Evolutionary conservation across 192 early-diverging fungal species (phyloP).

Genomic region (Podila horticola): DNA sequence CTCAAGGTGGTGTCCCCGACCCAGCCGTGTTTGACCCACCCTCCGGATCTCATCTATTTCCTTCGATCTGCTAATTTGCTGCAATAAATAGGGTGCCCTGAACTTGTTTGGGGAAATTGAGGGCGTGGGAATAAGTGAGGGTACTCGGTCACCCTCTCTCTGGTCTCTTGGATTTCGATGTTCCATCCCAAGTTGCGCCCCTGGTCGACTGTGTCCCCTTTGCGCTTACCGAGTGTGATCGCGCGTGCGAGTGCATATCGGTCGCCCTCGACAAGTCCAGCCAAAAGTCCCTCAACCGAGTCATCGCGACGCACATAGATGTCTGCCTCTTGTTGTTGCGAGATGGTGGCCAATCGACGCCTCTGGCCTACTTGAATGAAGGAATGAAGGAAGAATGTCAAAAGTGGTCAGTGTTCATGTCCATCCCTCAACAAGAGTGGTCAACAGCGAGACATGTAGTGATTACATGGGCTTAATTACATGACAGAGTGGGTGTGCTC

Average conservation of each 20-base stretch:
- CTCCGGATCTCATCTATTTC: too few relatives aligned
- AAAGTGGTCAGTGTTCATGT: background rate
- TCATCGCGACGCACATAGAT: constrained; percentile 25
- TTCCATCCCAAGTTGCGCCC: background rate
- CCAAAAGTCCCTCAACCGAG: constrained; percentile 43
- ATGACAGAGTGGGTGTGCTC: too few relatives aligned
- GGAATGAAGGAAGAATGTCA: background rate
- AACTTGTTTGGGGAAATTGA: too few relatives aligned
- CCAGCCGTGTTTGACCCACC: too few relatives aligned
- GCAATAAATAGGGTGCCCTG: too few relatives aligned
- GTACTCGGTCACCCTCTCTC: too few relatives aligned
- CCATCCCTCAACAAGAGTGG: background rate
- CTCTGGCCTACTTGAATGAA: background rate
- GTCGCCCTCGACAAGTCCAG: constrained; percentile 47
- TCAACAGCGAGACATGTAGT: background rate
- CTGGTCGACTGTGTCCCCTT: background rate
- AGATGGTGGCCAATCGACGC: background rate
- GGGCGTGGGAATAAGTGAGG: too few relatives aligned
- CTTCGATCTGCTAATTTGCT: too few relatives aligned
- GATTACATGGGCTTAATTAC: too few relatives aligned
- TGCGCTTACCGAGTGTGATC: constrained; percentile 67
- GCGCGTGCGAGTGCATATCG: constrained; percentile 67
- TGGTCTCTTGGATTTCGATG: too few relatives aligned
- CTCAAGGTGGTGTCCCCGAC: too few relatives aligned
- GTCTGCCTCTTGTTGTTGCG: background rate